phyloP scores from a whole-genome alignment of 2,329 filamentous ascomycete species.

The Claviceps cyperi region DNA sequence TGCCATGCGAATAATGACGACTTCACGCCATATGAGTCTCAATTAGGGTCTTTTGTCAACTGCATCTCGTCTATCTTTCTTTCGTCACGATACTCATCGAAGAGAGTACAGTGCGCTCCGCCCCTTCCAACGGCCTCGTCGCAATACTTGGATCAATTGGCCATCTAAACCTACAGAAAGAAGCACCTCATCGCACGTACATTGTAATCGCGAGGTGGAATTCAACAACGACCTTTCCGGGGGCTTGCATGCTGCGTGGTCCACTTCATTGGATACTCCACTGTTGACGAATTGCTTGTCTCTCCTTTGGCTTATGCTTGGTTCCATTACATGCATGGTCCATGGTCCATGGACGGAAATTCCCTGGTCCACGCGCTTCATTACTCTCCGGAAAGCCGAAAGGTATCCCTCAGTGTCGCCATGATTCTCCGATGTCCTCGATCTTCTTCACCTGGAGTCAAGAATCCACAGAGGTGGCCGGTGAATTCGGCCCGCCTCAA shows the following conservation, averaged over 20 bases:
- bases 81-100: neutral
- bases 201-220: neutral
- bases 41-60: neutral
- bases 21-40: neutral
- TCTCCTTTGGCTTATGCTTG: neutral
- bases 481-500: constrained; percentile 1
- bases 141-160: neutral
- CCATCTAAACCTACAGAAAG: neutral
- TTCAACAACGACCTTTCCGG: constrained; percentile 1
- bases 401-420: neutral
- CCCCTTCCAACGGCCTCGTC: neutral
- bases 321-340: too few relatives aligned
- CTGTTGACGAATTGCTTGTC: neutral
- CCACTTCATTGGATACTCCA: constrained; percentile 3
- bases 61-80: neutral
- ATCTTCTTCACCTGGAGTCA: neutral
- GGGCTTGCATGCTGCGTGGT: constrained; percentile 2
- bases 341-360: neutral
- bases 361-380: neutral
- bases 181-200: neutral
- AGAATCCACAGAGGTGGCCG: constrained; percentile 1
- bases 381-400: neutral
- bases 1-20: constrained; percentile 1
- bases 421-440: neutral
- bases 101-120: neutral